Base-by-base conservation (phyloP, 768 basidiomycete genomes). In the Lactarius trivialis region DNA sequence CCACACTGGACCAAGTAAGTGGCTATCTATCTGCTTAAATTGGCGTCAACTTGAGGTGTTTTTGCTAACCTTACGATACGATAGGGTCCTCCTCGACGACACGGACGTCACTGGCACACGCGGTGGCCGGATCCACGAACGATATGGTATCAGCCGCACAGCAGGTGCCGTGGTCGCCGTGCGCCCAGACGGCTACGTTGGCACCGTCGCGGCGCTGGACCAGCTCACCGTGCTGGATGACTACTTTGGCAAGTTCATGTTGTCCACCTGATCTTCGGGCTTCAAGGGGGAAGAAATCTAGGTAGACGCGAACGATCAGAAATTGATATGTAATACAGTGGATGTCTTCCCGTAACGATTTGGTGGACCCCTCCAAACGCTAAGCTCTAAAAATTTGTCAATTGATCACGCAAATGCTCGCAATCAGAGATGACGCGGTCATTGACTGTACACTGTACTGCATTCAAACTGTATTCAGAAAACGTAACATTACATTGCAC, bases 121-220 rank as follows among this genome's bases (percentile, higher is more conserved):
- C 24, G 84, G 83, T 28, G 85, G 84, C 3, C 75, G 76, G 37
- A 85, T 82, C 4, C 88, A 88, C 69, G 65, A 71, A 0, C 76
- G 78, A 28, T 86, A 82, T 65, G 86, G 85, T 0, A 77, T 85
- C 50, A 71, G 74, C 34, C 60, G 73, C 6, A 64, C 65, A 54
- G 60, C 64, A 1, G 84, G 84, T 19, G 81, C 78, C 11, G 67
- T 84, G 12, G 78, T 84, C 8, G 74, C 84, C 54, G 78, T 86
- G 6, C 77, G 86, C 28, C 85, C 85, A 8, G 85, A 85, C 67
- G 87, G 86, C 17, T 87, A 86, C 60, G 78, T 89, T 33, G 84
- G 82, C 3, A 76, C 75, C 66, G 74, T 88, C 34, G 77, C 77
- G 1, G 79, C 85, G 0, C 71, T 88, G 45, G 75, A 77, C n/a